Conservation (phyloP, 2,329 filamentous ascomycete genomes). For the Juglanconis juglandina region DNA sequence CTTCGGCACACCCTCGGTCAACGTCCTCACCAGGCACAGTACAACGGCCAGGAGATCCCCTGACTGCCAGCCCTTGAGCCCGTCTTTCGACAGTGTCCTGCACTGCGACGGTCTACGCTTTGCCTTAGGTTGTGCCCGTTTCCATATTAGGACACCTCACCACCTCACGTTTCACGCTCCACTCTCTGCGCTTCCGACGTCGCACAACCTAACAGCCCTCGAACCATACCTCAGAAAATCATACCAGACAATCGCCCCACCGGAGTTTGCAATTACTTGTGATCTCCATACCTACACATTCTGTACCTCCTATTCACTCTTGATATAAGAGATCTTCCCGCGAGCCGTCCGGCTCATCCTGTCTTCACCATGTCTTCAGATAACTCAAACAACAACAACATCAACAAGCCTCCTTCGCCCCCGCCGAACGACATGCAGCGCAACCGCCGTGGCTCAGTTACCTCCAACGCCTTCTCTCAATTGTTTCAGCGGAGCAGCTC, state of each 20-base stretch:
- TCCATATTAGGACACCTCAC: slow-evolving; percentile 11
- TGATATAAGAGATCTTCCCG: slow-evolving; percentile 9
- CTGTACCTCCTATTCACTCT: background rate
- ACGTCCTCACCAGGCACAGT: slow-evolving; percentile 2
- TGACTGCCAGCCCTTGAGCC: background rate
- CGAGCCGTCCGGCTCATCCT: background rate
- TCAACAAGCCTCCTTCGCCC: slow-evolving; percentile 26
- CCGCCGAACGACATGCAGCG: slow-evolving; percentile 29
- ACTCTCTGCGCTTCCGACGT: slow-evolving; percentile 19
- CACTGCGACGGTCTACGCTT: background rate
- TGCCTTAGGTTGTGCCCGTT: background rate
- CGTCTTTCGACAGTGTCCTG: slow-evolving; percentile 11
- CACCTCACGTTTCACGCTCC: slow-evolving; percentile 20
- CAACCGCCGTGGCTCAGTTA: slow-evolving; percentile 55
- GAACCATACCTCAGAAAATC: slow-evolving; percentile 19
- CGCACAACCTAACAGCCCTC: slow-evolving; percentile 19
- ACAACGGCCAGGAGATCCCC: slow-evolving; percentile 9
- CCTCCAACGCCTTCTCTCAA: slow-evolving; percentile 53
- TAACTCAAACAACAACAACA: slow-evolving; percentile 21
- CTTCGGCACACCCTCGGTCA: slow-evolving; percentile 4
- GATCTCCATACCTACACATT: background rate
- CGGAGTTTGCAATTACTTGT: background rate
- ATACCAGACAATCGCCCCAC: slow-evolving; percentile 17
- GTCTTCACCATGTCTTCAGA: slow-evolving; percentile 28
- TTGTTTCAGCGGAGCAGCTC: slow-evolving; percentile 59